A percentile compares a stretch with the other conserved stretches of the same genome.
Conservation (phyloP, 805 yeast species). For the Saturnispora besseyi region DNA sequence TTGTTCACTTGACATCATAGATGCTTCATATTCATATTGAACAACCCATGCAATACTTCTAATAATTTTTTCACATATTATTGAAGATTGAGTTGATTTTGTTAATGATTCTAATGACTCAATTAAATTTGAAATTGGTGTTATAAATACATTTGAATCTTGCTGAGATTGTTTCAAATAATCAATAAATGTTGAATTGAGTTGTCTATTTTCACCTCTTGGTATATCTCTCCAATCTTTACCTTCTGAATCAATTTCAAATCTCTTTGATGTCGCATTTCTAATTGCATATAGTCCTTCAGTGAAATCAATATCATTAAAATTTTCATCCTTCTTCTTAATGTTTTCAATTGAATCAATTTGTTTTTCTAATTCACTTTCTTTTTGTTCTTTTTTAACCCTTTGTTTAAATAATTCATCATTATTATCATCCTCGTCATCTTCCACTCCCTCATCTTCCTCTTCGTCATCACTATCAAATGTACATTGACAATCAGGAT, state of each 20-base stretch:
- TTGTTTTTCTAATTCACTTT: not conserved
- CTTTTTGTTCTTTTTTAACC: not conserved
- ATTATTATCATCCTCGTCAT: slow-evolving; percentile 11
- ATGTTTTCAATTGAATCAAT: not conserved
- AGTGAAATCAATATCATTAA: slow-evolving; percentile 1
- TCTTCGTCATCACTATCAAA: slow-evolving; percentile 18
- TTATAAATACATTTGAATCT: slow-evolving; percentile 19
- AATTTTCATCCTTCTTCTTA: not conserved
- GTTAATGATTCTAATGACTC: slow-evolving; percentile 22
- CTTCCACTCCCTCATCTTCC: slow-evolving; percentile 14
- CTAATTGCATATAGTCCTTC: slow-evolving; percentile 28
- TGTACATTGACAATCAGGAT: slow-evolving; percentile 31
- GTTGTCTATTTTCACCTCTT: slow-evolving; percentile 43
- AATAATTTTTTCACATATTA: slow-evolving; percentile 33
- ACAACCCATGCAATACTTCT: slow-evolving; percentile 48
- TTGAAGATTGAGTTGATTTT: slow-evolving; percentile 19
- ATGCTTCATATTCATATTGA: slow-evolving; percentile 22
- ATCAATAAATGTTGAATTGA: slow-evolving; percentile 21
- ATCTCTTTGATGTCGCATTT: slow-evolving; percentile 22
- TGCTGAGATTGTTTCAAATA: slow-evolving; percentile 18
- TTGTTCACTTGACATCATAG: slow-evolving; percentile 17
- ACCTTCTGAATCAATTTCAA: slow-evolving; percentile 51
- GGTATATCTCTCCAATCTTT: slow-evolving; percentile 70
- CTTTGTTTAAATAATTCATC: not conserved
- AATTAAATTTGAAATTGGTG: slow-evolving; percentile 22